Percentiles rank a stretch among this genome's conserved stretches.
These are phyloP conservation scores for Mycena polygramma DNA, from an alignment of 768 basidiomycete genomes.

Conservation along the genomic window DNA sequence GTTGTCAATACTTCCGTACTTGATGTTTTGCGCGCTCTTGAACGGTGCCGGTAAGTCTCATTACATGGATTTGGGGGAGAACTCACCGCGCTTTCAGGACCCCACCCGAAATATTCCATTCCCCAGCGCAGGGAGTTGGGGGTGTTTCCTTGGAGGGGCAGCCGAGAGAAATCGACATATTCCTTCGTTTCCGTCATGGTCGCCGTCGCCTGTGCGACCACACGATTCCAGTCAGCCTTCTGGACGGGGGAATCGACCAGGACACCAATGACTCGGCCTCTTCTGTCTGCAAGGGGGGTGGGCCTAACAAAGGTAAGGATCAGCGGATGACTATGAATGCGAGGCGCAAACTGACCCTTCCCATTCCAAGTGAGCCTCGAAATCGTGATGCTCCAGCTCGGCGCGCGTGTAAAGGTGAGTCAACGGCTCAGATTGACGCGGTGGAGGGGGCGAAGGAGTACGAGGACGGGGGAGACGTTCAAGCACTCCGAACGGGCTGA, in stretches of 20 bases:
- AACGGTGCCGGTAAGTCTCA: background rate
- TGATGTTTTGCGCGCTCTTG: background rate
- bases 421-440: background rate
- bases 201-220: background rate
- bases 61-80: background rate
- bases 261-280: background rate
- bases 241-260: background rate
- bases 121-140: background rate
- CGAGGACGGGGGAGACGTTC: background rate
- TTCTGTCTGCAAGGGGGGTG: background rate
- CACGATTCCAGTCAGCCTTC: background rate
- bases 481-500: background rate
- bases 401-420: slow-evolving; percentile 3
- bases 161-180: background rate
- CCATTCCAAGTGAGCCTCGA: background rate
- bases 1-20: background rate
- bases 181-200: background rate
- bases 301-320: background rate
- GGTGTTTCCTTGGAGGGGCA: background rate
- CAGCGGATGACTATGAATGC: background rate
- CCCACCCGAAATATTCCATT: background rate
- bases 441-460: background rate
- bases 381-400: slow-evolving; percentile 2
- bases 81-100: background rate
- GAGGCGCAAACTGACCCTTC: background rate